A percentile compares a stretch with the other conserved stretches of the same genome.
phyloP scores from a whole-genome alignment of 2,329 filamentous ascomycete genomes.

The Sporothrix inflata region DNA sequence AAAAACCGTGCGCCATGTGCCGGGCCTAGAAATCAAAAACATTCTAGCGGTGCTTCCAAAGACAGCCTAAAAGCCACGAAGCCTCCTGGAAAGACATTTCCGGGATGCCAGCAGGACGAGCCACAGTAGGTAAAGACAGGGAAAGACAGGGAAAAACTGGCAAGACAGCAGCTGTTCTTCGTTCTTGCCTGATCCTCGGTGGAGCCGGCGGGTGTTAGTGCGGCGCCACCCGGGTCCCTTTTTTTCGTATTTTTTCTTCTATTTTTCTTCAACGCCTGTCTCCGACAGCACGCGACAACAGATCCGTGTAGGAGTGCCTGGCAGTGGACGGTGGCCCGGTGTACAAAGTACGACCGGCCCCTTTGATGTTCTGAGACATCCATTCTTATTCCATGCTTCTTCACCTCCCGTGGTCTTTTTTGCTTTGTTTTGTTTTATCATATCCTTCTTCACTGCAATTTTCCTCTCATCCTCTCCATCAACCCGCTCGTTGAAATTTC shows the following conservation, averaged over 20 bases:
- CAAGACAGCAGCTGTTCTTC: background rate
- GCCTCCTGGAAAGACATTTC: background rate
- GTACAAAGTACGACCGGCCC: background rate
- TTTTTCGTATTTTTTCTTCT: background rate
- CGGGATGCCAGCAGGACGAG: background rate
- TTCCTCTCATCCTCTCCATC: background rate
- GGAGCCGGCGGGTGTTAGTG: constrained; percentile 9
- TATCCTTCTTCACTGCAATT: too few relatives aligned
- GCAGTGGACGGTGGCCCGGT: background rate
- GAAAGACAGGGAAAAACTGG: background rate
- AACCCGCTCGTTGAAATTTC: background rate
- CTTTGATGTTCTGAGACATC: background rate
- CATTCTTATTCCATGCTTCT: background rate
- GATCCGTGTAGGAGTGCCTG: background rate
- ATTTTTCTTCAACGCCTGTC: background rate
- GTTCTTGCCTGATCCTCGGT: constrained; percentile 2
- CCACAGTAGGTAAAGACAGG: background rate
- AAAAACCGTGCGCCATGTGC: constrained; percentile 10
- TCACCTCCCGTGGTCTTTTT: background rate
- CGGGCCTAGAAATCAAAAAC: constrained; percentile 8
- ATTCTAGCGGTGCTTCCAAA: background rate
- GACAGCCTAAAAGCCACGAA: constrained; percentile 2
- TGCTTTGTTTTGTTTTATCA: background rate
- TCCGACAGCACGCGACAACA: background rate
- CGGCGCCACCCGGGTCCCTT: background rate